Conservation (phyloP, 108 stramenopile species). For the Skeletonema potamos region DNA sequence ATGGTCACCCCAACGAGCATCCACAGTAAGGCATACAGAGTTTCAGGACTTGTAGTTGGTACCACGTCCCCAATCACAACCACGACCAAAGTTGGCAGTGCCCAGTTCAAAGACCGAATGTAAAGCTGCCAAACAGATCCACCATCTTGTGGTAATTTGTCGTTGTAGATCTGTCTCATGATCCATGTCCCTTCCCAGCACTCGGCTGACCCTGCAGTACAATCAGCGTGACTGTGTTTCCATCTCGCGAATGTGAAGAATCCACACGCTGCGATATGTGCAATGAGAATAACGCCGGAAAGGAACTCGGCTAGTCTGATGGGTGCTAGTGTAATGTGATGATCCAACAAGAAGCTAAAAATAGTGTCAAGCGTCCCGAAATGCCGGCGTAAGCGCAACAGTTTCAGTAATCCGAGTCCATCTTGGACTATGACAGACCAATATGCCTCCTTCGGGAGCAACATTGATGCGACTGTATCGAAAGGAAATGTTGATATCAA, state of each 20-base stretch:
- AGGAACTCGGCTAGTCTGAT: constrained; percentile 40
- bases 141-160: constrained; percentile 44
- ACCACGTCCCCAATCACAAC: constrained; percentile 64
- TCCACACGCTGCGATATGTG: constrained; percentile 58
- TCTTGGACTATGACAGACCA: constrained; percentile 10
- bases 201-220: not conserved
- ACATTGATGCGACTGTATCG: constrained; percentile 18
- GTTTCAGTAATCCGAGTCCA: constrained; percentile 43
- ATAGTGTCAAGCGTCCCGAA: constrained; percentile 7
- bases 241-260: constrained; percentile 51
- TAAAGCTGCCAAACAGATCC: constrained; percentile 38
- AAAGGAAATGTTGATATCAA: constrained; percentile 37
- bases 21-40: constrained; percentile 50
- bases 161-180: constrained; percentile 41
- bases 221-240: not conserved
- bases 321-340: constrained; percentile 22
- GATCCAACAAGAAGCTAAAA: constrained; percentile 26
- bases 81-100: constrained; percentile 58
- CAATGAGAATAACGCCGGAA: constrained; percentile 43
- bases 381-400: constrained; percentile 33
- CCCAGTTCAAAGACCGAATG: constrained; percentile 59
- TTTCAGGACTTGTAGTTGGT: constrained; percentile 47
- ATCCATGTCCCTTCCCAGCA: constrained; percentile 62
- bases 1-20: constrained; percentile 57
- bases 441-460: constrained; percentile 1